Percentiles rank a stretch among this genome's conserved stretches.
These are phyloP conservation scores for Fusarium subglutinans DNA, from an alignment of 2,329 filamentous ascomycete genomes.

Conservation along the genomic window DNA sequence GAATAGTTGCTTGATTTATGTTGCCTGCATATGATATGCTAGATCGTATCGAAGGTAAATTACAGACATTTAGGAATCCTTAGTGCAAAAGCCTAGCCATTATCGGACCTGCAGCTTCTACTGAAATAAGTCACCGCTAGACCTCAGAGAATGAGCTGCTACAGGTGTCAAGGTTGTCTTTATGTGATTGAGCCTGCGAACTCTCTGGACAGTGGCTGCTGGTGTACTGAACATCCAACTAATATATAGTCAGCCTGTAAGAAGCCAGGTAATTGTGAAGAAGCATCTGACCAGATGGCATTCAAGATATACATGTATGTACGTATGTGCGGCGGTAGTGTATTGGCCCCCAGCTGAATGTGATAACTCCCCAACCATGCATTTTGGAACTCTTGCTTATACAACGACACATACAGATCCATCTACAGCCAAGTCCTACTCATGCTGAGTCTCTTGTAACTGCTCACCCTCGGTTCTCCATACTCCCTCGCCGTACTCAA, in stretches of 20 bases:
- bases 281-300: fast-evolving
- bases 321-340: neutral
- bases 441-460: conserved; percentile 44
- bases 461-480: conserved; percentile 19
- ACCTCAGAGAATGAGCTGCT: neutral
- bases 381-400: neutral
- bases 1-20: too few relatives aligned
- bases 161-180: neutral
- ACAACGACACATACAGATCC: neutral
- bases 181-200: fast-evolving
- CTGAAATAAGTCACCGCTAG: fast-evolving
- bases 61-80: fast-evolving
- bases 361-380: conserved; percentile 3
- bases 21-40: neutral
- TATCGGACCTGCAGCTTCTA: too few relatives aligned
- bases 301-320: neutral
- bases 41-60: fast-evolving
- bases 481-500: conserved; percentile 41
- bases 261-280: neutral
- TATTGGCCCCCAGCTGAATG: neutral
- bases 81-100: neutral
- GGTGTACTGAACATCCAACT: neutral
- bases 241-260: fast-evolving
- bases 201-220: neutral
- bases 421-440: conserved; percentile 40